Conservation (phyloP, 148 eudicot species). For the Persicaria tinctoria region DNA sequence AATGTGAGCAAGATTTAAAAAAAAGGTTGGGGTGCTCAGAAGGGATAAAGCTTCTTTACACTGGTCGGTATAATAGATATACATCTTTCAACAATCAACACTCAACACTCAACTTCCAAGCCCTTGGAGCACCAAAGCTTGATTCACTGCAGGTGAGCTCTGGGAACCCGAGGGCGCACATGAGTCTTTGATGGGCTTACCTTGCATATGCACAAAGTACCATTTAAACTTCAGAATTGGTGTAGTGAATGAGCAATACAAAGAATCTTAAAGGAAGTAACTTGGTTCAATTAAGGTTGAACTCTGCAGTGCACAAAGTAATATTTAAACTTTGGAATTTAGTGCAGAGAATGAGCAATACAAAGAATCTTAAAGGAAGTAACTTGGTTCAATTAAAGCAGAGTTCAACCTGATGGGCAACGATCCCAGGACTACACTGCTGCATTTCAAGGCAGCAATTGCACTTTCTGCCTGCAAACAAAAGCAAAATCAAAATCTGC, state of each 20-base stretch:
- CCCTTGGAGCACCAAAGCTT: conserved; percentile 21
- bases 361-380: neutral
- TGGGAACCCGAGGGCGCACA: conserved; percentile 15
- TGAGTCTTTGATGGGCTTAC: conserved; percentile 18
- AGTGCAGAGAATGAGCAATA: neutral
- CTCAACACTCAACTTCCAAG: neutral
- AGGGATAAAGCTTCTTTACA: conserved; percentile 1
- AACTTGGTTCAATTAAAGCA: neutral
- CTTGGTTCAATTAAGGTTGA: neutral
- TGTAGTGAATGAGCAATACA: neutral
- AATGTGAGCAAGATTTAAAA: neutral
- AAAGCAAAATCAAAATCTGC: neutral
- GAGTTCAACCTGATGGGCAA: conserved; percentile 48
- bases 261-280: neutral
- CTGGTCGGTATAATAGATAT: conserved; percentile 7
- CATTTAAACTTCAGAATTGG: neutral
- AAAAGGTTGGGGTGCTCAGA: neutral
- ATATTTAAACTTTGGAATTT: neutral
- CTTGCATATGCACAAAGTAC: neutral
- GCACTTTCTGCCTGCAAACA: conserved; percentile 67
- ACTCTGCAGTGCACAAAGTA: neutral
- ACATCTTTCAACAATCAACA: too few relatives aligned
- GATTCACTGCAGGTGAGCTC: conserved; percentile 21
- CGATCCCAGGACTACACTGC: conserved; percentile 52
- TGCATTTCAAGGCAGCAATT: conserved; percentile 63